A percentile compares a stretch with the other conserved stretches of the same genome.
Conservation (phyloP, 352 stramenopile species). For the Phytopythium montanum region DNA sequence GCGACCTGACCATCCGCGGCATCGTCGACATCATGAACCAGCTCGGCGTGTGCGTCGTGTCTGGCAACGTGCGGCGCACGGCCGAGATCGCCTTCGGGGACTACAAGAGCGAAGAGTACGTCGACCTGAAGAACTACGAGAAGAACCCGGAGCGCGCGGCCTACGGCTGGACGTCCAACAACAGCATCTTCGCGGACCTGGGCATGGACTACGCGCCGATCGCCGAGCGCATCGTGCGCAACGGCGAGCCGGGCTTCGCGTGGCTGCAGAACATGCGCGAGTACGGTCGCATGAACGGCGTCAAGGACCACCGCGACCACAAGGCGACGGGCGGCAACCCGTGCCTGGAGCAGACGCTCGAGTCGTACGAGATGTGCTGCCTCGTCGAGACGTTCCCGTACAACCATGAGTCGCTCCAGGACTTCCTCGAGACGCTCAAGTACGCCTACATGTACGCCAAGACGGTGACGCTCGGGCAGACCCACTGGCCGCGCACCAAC, state of each 20-base stretch:
- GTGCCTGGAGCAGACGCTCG: conserved; percentile 89
- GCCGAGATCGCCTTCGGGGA: conserved; percentile 94
- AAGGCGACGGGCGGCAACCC: conserved; percentile 88
- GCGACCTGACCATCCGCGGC: conserved; percentile 49
- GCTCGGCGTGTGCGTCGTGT: conserved; percentile 88
- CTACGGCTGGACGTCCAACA: conserved; percentile 94
- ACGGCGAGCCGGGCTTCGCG: conserved; percentile 92
- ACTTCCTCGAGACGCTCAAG: conserved; percentile 87
- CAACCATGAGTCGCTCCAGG: conserved; percentile 81
- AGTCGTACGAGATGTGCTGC: conserved; percentile 95
- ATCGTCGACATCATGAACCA: conserved; percentile 95
- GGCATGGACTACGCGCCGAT: conserved; percentile 92
- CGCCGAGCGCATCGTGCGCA: conserved; percentile 77
- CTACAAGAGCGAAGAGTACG: conserved; percentile 81
- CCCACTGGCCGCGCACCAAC: conserved; percentile 91
- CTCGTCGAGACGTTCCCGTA: conserved; percentile 93
- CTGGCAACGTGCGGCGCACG: conserved; percentile 90
- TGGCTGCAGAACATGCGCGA: conserved; percentile 94
- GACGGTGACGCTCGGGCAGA: conserved; percentile 91
- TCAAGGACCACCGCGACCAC: conserved; percentile 75
- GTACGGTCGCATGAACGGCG: conserved; percentile 88
- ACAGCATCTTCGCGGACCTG: conserved; percentile 90
- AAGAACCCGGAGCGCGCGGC: conserved; percentile 85
- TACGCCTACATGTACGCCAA: conserved; percentile 92
- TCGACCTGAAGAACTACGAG: conserved; percentile 91